Evolutionary conservation across 2,329 filamentous ascomycete species (phyloP).

Genomic region (Fonsecaea pedrosoi): DNA sequence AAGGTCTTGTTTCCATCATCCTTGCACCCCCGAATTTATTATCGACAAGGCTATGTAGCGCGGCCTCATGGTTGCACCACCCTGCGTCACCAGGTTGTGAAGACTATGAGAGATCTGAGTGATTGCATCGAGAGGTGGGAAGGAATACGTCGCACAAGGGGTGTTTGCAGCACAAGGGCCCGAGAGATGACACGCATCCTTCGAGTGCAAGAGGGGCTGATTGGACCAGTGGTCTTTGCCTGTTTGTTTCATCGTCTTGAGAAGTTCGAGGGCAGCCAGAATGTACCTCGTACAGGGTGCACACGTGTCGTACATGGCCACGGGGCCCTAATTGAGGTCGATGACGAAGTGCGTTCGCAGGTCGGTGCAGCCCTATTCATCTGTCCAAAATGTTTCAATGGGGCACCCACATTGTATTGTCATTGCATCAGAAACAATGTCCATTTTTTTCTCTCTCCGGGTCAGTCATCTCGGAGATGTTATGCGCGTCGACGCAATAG

Average conservation of each 20-base stretch:
- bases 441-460: neutral
- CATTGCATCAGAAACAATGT: conserved; percentile 4
- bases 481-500: conserved; percentile 19
- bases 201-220: neutral
- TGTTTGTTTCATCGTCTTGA: conserved; percentile 30
- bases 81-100: neutral
- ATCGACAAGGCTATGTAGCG: conserved; percentile 9
- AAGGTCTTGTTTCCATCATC: neutral
- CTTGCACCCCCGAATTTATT: neutral
- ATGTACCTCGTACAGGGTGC: conserved; percentile 7
- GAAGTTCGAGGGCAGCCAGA: conserved; percentile 12
- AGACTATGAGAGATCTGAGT: neutral
- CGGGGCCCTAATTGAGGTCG: conserved; percentile 6
- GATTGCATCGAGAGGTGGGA: neutral
- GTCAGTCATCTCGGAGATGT: conserved; percentile 16
- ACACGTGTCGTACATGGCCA: conserved; percentile 19
- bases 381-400: neutral
- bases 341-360: neutral
- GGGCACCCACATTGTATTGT: neutral
- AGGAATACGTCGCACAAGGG: neutral
- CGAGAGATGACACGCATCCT: conserved; percentile 11
- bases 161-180: conserved; percentile 4
- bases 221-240: conserved; percentile 17
- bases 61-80: neutral
- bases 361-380: neutral